Evolutionary conservation across 1,139 yeast genomes (phyloP), one percentile per base, ranked within the genome.

Genomic region (Yamadazyma dendronema): DNA sequence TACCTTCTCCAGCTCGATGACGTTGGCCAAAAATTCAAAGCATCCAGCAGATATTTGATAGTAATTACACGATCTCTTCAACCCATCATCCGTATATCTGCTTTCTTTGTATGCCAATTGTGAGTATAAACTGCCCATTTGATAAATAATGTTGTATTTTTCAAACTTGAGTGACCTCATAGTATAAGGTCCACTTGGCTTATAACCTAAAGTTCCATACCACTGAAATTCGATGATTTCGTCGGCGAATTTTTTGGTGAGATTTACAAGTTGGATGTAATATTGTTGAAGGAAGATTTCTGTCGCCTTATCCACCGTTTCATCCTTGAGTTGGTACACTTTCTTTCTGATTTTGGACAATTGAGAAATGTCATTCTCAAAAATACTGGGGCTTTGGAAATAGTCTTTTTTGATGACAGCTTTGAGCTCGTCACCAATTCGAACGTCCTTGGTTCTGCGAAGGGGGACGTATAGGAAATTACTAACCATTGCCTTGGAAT

Each of bases 41-140:
- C 79, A 72, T 0, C 95, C 90, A 0, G 95, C 90, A 0, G 95
- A 77, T 31, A 61, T 58, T 53, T 82, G 95, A 52, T 81, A 84
- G 48, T 69, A 74, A 9, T 72, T 63, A 47, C 88, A 86, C 1
- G 89, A 72, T 37, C 64, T 65, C 52, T 81, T 84, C 37, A 83
- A 53, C 0, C 84, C 85, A 3, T 75, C 80, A 21, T 70, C 77
- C 4, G 73, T 61, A 33, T 65, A 56, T 27, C 71, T 52, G 40
- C 74, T 62, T 45, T 73, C 71, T 8, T 54, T 43, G 14, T 65
- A 49, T 0, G 82, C 90, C 38, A 81, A 50, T 31, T 72, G 74
- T 0, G 90, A 77, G 54, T 78, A 79, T 8, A 77, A 43, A 0
- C 87, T 74, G 0, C 82, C 96, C 30, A 86, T 57, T 56, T 88